Percentiles rank a stretch among this genome's conserved stretches.
These are phyloP conservation scores for Ecytonucleospora hepatopenaei DNA, from an alignment of 371 early-diverging fungal genomes.

Conservation along the genomic window DNA sequence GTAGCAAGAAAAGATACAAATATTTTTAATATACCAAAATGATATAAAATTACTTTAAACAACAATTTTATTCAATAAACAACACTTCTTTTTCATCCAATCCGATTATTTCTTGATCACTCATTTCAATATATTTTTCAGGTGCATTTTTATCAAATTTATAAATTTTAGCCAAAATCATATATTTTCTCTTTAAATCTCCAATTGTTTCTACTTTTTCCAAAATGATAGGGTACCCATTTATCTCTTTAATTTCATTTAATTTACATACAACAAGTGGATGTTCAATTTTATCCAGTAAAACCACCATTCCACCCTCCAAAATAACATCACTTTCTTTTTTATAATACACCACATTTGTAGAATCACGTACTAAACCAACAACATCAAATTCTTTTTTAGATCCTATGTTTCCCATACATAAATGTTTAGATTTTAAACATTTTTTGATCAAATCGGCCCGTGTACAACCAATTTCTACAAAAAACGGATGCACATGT, in stretches of 20 bases:
- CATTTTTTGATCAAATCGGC: neutral
- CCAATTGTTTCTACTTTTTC: constrained; percentile 10
- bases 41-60: no score
- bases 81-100: neutral
- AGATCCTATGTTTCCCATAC: constrained; percentile 4
- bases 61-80: neutral
- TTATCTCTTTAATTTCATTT: neutral
- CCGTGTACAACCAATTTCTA: neutral
- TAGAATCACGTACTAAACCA: neutral
- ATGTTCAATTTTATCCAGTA: neutral
- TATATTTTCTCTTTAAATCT: constrained; percentile 11
- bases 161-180: constrained; percentile 12
- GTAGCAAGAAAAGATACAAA: no score
- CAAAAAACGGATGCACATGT: constrained; percentile 14
- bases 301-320: constrained; percentile 1
- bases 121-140: neutral
- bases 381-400: neutral
- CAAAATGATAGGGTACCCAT: constrained; percentile 19
- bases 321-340: neutral
- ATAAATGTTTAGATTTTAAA: neutral
- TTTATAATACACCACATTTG: neutral
- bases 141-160: neutral
- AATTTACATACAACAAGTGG: constrained; percentile 20
- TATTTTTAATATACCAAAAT: no score
- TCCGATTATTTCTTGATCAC: neutral